Evolutionary conservation across 169 alveolate genomes (phyloP), one percentile per base, ranked within the genome.

Genomic region (Plasmodium gonderi): DNA sequence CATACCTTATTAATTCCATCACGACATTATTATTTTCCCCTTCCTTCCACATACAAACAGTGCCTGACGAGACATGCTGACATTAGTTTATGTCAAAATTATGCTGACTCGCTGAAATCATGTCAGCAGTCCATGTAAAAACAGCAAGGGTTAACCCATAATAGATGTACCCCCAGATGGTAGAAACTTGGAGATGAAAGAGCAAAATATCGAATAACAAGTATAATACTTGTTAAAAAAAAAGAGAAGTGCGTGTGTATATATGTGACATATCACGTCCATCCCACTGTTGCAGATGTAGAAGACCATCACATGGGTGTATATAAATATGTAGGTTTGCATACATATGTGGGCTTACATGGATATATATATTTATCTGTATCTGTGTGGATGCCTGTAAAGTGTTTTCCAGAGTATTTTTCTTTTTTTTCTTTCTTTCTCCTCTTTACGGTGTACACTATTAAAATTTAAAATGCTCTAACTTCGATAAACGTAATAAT

Each of bases 81-180:
- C 38, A 67, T 90, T 29, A 90, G 94, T 42, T 31, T 90, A 36
- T 90, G 94, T 47, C 94, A 90, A 49, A 90, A 90, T 23, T 90
- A 90, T 47, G 94, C 94, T 26, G 91, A 90, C 69, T 90, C 94
- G 7, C 65, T 90, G 31, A 90, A 90, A 26, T 77, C 94, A 42
- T 90, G 94, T 20, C 94, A 90, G 11, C 94, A 90, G 40, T 77
- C 81, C 5, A 90, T 90, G 94, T 90, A 69, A 87, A 14, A 14
- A 29, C 42, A 69, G n/a, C 51, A 4, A 69, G 42, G 23, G 42
- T 26, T 40, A 20, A 44, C 33, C 17, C n/a, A 51, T 4, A 31
- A 45, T 49, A 82, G 38, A 75, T 9, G 12, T 12, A 20, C 17
- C 20, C 17, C 8, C 17, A 82, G 14, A 44, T 38, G 49, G 47